Evolutionary conservation across 495 filamentous ascomycete species (phyloP).

Genomic region (Acidiella bohemica): DNA sequence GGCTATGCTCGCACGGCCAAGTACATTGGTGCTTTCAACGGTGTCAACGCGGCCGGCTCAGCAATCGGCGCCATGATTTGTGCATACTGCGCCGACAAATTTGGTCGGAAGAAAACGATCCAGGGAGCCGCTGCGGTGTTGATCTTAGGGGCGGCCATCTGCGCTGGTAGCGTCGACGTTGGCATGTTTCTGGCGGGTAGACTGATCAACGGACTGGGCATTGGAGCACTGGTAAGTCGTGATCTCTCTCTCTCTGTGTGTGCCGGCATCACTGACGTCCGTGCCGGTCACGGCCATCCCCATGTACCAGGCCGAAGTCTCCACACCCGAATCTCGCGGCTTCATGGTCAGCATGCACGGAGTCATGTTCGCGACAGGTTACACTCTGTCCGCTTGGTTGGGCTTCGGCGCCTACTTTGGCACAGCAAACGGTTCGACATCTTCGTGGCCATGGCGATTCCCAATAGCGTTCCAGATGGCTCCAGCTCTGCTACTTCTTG

Average conservation of each 20-base stretch:
- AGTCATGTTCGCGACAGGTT: slow-evolving; percentile 21
- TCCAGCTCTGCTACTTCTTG: slow-evolving; percentile 18
- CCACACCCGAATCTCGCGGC: slow-evolving; percentile 17
- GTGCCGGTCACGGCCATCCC: no score
- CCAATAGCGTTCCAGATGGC: slow-evolving; percentile 18
- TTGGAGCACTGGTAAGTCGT: slow-evolving; percentile 15
- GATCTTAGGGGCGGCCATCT: slow-evolving; percentile 17
- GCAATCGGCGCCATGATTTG: slow-evolving; percentile 10
- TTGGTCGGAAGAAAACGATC: slow-evolving; percentile 16
- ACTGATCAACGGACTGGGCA: slow-evolving; percentile 15
- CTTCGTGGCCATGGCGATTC: slow-evolving; percentile 17
- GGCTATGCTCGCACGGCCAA: slow-evolving; percentile 38
- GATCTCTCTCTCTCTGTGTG: no score
- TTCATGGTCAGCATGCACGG: slow-evolving; percentile 22
- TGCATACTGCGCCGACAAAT: slow-evolving; percentile 11
- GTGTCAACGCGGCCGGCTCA: slow-evolving; percentile 32
- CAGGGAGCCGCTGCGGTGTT: slow-evolving; percentile 17
- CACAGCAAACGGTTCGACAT: slow-evolving; percentile 6
- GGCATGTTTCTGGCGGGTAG: slow-evolving; percentile 19
- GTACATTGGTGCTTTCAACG: slow-evolving; percentile 37
- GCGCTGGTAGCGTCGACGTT: slow-evolving; percentile 15
- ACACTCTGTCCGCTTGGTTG: slow-evolving; percentile 16
- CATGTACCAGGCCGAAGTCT: slow-evolving; percentile 21
- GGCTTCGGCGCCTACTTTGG: slow-evolving; percentile 20
- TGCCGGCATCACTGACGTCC: no score